phyloP scores from a whole-genome alignment of 2,329 filamentous ascomycete species.

The Alternaria longipes region DNA sequence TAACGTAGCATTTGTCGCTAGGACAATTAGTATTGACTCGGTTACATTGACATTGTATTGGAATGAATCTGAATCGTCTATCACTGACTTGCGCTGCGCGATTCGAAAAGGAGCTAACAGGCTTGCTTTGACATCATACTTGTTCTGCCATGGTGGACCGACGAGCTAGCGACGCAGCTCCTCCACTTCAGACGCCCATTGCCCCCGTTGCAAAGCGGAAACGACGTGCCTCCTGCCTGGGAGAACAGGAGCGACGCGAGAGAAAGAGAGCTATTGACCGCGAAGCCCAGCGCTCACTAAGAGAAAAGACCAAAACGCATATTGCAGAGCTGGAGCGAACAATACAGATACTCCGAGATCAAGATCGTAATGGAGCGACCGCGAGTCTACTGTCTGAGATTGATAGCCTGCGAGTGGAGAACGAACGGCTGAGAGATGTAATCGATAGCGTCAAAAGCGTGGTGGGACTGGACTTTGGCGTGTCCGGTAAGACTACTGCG shows the following conservation, averaged over 20 bases:
- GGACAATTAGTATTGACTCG: slow-evolving; percentile 17
- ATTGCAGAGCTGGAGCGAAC: slow-evolving; percentile 50
- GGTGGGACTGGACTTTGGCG: slow-evolving; percentile 34
- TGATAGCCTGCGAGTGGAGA: slow-evolving; percentile 42
- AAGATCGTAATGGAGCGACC: slow-evolving; percentile 46
- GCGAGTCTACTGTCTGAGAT: slow-evolving; percentile 45
- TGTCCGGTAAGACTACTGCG: slow-evolving; percentile 22
- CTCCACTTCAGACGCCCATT: slow-evolving; percentile 27
- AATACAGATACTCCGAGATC: slow-evolving; percentile 46
- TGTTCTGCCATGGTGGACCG: slow-evolving; percentile 4
- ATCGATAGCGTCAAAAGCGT: slow-evolving; percentile 48
- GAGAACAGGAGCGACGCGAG: slow-evolving; percentile 47
- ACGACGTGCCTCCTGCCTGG: slow-evolving; percentile 44
- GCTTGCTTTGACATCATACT: slow-evolving; percentile 15
- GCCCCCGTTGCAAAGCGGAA: slow-evolving; percentile 46
- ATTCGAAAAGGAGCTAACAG: slow-evolving; percentile 13
- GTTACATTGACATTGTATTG: slow-evolving; percentile 15
- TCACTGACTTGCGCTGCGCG: slow-evolving; percentile 21
- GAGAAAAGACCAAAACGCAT: slow-evolving; percentile 51
- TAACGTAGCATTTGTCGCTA: not conserved
- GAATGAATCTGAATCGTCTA: not conserved
- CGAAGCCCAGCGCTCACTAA: slow-evolving; percentile 47
- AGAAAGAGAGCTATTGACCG: slow-evolving; percentile 49
- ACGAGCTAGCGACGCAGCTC: slow-evolving; percentile 37
- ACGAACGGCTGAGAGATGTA: slow-evolving; percentile 44